Evolutionary conservation across 345 rosid species (phyloP), one percentile per base, ranked within the genome.

Genomic region (Eucalyptus curtisii): DNA sequence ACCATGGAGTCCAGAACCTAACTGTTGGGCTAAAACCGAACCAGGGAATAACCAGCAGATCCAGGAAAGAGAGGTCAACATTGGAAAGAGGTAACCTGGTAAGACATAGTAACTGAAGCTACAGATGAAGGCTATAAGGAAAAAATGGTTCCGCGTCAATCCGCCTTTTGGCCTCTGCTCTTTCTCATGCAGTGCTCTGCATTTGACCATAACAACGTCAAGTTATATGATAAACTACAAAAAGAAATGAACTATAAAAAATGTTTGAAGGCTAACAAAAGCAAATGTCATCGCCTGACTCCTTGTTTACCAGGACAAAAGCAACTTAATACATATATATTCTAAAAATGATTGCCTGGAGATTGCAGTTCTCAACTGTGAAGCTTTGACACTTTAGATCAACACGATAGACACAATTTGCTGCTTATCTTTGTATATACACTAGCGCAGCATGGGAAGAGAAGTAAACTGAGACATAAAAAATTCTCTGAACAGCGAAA

Each of bases 1-100:
- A 16, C 97, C 97, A 40, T 79, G 93, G 87, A 93, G 92, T 4
- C 97, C 97, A 5, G 97, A 95, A 47, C 97, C 97, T 7, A 95
- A 90, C 90, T 94, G 96, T 44, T 95, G 97, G 13, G 94, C 95
- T 50, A 93, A 64, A 13, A 94, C 59, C 3, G 97, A 95, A 50
- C 91, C 22, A 33, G 95, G 97, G 86, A 93, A 93, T n/a, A 92
- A 8, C 97, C 96, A 95, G 88, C 97, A 95, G 27, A 95, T n/a
- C 97, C 97, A 95, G 4, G 97, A 95, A 8, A 94, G 9, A 55
- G 95, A 94, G 33, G 91, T 81, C 40, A 94, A 86, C 87, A 91
- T 93, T 37, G 95, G 93, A 85, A 95, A 92, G 64, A 94, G 93
- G 91, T 94, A 94, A 64, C 95, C 96, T 14, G 97, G 96, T 49